Base-by-base conservation (phyloP, 805 yeast species). In the Ogataea angusta region DNA sequence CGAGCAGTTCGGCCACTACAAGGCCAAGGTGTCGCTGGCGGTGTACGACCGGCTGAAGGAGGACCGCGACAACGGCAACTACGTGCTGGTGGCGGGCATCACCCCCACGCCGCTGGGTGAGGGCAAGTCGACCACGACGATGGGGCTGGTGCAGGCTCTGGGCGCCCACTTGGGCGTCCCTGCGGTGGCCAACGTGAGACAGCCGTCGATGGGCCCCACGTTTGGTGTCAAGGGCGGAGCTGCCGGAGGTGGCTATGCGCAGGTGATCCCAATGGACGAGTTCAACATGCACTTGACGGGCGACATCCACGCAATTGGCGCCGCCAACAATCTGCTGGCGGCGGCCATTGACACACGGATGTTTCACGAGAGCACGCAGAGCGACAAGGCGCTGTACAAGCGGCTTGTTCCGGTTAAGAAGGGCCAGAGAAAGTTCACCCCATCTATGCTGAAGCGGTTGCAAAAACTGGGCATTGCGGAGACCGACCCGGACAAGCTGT, bases 161-260 rank as follows among this genome's bases (percentile, higher is more conserved):
- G 85, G 89, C 48, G 89, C 89, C 27, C 89, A 82, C 56, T 68
- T 84, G 62, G 71, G 76, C 38, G 71, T 76, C 51, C 78, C 82
- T 44, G 82, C 82, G 10, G 74, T 84, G 57, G 93, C 91, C 49
- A 84, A 83, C 59, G 93, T 84, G 38, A 77, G 93, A 71, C 93
- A 84, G 62, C 93, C 93, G 18, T 81, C 89, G 7, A 82, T 84
- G 90, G 93, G 93, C 41, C 93, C 93, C 49, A 84, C 93, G 14
- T 84, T 84, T 56, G 93, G 93, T 67, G 82, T 84, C 52, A 84
- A 84, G 63, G 93, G 93, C 65, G 93, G 93, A 67, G 93, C 93
- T 52, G 93, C 93, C 6, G 93, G 93, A 61, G 91, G 93, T 63
- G 93, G 93, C 45, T 84, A 83, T 59, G 81, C 93, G 21, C 91